Evolutionary conservation across 2,329 filamentous ascomycete species (phyloP), one percentile per base, ranked within the genome.

Genomic region (Emmonsia crescens): DNA sequence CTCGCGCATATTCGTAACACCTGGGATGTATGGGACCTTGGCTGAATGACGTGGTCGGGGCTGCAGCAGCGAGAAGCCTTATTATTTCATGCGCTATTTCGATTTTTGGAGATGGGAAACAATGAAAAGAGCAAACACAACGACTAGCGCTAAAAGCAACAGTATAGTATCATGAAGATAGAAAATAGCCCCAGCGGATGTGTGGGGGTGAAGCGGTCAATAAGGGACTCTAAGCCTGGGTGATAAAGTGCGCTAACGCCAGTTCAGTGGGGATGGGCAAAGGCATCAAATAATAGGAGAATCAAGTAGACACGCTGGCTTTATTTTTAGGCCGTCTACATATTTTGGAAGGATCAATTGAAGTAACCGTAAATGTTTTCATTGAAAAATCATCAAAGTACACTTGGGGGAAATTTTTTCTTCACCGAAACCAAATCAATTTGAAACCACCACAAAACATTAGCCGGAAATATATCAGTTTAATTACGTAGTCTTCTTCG

Each of bases 401-500:
- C 21, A 52, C 21, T 52, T 14, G 36, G 14, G 57, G 36, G n/a
- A 40, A 52, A 59, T 31, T 2, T 36, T 46, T 49, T 63, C 59
- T 65, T 60, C 58, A 60, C 52, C 61, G 21, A 55, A 60, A 60
- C 33, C 36, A 64, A 16, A 48, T 33, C 46, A 46, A 57, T 59
- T 57, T 51, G n/a, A 60, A 59, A 60, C 64, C 59, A 63, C 46
- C 57, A 62, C 57, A 62, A 58, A 60, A 64, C 63, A 61, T 59
- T 36, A 55, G 42, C 49, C 31, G 29, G 16, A 54, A 59, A 38
- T 1, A 60, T 27, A 62, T 29, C 16, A 60, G 40, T n/a, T 61
- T 31, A 63, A 63, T 64, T 57, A 64, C 56, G 75, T 69, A 66
- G 75, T 68, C 65, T 77, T 73, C 74, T 80, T 81, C 61, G 79